phyloP scores from a whole-genome alignment of 2,329 filamentous ascomycete species.

The Fusarium nodosum region DNA sequence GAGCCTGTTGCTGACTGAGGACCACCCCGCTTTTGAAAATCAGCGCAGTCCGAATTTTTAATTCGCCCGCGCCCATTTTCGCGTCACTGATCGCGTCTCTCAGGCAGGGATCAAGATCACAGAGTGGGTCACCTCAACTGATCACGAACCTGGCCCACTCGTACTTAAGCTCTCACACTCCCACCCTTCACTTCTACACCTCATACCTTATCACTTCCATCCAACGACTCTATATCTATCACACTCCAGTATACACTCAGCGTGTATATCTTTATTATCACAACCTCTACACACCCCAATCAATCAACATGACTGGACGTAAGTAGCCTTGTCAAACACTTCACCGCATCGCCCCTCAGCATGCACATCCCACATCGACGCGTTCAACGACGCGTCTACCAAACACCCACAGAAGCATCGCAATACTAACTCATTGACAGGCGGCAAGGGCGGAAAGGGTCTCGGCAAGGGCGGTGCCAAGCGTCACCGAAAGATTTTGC shows the following conservation, averaged over 20 bases:
- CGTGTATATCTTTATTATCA: conserved; percentile 33
- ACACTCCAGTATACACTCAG: conserved; percentile 26
- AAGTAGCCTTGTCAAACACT: conserved; percentile 59
- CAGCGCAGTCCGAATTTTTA: conserved; percentile 35
- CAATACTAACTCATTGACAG: conserved; percentile 70
- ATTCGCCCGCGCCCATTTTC: conserved; percentile 35
- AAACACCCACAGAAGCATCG: conserved; percentile 70
- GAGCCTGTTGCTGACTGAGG: conserved; percentile 1
- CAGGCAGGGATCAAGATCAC: conserved; percentile 41
- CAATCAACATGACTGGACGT: conserved; percentile 77
- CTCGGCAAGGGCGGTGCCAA: conserved; percentile 98
- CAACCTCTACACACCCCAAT: conserved; percentile 43
- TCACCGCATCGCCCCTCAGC: neutral
- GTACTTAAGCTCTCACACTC: conserved; percentile 57
- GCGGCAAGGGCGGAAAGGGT: conserved; percentile 96
- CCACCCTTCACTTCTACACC: conserved; percentile 42
- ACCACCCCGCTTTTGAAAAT: conserved; percentile 36
- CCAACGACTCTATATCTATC: conserved; percentile 26
- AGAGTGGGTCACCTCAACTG: conserved; percentile 50
- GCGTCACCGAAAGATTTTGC: conserved; percentile 99
- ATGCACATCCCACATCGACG: neutral
- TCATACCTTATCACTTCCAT: conserved; percentile 36
- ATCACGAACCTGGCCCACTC: conserved; percentile 56
- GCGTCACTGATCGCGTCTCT: conserved; percentile 47
- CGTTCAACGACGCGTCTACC: conserved; percentile 60